Conservation (phyloP, 2,329 filamentous ascomycete genomes). For the Fusarium lateritium region DNA sequence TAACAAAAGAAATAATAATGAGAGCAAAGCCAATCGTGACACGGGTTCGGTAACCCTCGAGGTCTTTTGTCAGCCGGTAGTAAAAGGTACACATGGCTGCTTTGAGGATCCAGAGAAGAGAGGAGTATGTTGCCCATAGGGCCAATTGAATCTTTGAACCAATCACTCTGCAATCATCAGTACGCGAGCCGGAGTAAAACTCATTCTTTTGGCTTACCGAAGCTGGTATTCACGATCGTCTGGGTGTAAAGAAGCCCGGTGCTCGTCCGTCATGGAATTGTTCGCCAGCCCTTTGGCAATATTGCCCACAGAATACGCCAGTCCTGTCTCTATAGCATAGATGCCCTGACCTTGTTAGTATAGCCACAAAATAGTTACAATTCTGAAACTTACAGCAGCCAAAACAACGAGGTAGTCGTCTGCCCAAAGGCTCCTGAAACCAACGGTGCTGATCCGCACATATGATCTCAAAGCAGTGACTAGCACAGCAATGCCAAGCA, state of each 20-base stretch:
- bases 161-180: conserved; percentile 56
- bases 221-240: conserved; percentile 61
- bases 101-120: conserved; percentile 70
- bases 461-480: conserved; percentile 66
- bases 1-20: conserved; percentile 64
- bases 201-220: conserved; percentile 46
- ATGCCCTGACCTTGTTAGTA: conserved; percentile 58
- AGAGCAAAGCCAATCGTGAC: conserved; percentile 66
- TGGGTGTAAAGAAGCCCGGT: conserved; percentile 62
- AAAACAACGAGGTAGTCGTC: conserved; percentile 74
- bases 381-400: conserved; percentile 58
- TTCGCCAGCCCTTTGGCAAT: conserved; percentile 68
- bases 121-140: conserved; percentile 69
- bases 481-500: conserved; percentile 64
- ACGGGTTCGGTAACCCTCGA: conserved; percentile 59
- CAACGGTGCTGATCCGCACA: conserved; percentile 63
- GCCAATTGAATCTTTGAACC: conserved; percentile 71
- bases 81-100: conserved; percentile 71
- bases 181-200: rapidly evolving
- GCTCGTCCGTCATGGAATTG: conserved; percentile 67
- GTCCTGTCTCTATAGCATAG: conserved; percentile 65
- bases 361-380: too few species aligned
- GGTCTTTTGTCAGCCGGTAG: conserved; percentile 64
- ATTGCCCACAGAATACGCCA: conserved; percentile 66
- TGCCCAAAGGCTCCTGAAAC: conserved; percentile 64